These are phyloP conservation scores for Helicocarpus griseus DNA, from an alignment of 2,329 filamentous ascomycete genomes.

Conservation along the genomic window DNA sequence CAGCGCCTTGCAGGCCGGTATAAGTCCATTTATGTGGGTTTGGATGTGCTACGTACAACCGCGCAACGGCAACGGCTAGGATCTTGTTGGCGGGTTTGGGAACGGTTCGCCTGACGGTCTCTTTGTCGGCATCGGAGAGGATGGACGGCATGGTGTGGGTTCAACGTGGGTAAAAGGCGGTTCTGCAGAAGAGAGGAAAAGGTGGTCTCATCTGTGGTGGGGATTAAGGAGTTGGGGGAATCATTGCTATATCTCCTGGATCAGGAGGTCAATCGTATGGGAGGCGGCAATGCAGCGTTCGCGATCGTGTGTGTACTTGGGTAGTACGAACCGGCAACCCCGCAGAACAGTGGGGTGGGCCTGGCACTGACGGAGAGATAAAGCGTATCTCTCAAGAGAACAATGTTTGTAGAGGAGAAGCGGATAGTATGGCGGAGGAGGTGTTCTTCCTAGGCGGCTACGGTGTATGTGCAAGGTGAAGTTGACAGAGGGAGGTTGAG, in stretches of 20 bases:
- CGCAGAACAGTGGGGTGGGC: no score
- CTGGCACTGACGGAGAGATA: no score
- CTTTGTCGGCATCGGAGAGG: slow-evolving; percentile 86
- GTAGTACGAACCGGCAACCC: no score
- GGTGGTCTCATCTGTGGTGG: neutral
- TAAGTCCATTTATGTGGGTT: slow-evolving; percentile 82
- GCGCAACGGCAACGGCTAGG: slow-evolving; percentile 84
- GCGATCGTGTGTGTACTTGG: neutral
- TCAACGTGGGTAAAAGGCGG: neutral
- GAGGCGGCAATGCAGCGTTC: neutral
- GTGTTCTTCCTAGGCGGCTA: neutral
- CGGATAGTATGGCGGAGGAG: neutral
- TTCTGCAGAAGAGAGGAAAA: neutral
- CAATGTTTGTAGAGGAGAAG: no score
- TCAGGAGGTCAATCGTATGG: no score
- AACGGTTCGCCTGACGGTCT: slow-evolving; percentile 87
- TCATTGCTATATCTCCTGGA: neutral
- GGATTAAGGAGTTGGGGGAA: neutral
- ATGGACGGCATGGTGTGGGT: slow-evolving; percentile 48
- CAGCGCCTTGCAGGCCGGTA: slow-evolving; percentile 84
- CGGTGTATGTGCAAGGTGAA: neutral
- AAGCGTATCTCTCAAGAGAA: no score
- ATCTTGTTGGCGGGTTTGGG: slow-evolving; percentile 97
- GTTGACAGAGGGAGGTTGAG: neutral
- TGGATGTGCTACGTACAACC: slow-evolving; percentile 87